These are phyloP conservation scores for Handroanthus guayacan DNA, from an alignment of 257 asterid species.

Conservation along the genomic window DNA sequence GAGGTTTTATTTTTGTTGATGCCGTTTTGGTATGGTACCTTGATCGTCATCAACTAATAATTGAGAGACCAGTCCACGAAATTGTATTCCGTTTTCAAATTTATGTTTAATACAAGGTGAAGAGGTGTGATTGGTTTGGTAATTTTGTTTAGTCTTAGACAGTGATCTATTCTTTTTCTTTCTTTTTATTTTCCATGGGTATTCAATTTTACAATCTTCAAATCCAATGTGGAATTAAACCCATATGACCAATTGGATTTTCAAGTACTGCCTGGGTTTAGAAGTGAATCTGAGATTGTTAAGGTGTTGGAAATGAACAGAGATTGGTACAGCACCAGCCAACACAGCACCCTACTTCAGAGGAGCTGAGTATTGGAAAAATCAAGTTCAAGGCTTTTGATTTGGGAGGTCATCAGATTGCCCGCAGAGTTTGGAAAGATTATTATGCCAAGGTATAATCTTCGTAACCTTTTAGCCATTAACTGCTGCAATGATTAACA, in stretches of 20 bases:
- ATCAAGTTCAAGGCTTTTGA: constrained; percentile 95
- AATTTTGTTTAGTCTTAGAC: background rate
- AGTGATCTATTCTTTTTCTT: background rate
- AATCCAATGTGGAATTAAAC: constrained; percentile 5
- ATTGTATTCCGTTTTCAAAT: background rate
- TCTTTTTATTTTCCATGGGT: background rate
- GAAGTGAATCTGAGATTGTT: constrained; percentile 32
- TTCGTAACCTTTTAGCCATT: background rate
- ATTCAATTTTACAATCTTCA: background rate
- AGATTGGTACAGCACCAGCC: constrained; percentile 98
- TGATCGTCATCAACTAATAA: background rate
- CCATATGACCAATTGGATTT: constrained; percentile 3
- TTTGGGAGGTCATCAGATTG: constrained; percentile 96
- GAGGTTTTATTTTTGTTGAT: background rate
- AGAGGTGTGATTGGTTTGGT: constrained; percentile 21
- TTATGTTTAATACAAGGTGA: background rate
- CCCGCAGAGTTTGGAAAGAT: constrained; percentile 97
- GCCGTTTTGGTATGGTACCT: background rate
- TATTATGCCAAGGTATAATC: constrained; percentile 86
- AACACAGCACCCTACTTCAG: constrained; percentile 93
- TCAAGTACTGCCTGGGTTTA: background rate
- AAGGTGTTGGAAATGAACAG: constrained; percentile 55
- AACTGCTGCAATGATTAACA: background rate
- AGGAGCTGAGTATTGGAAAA: constrained; percentile 77
- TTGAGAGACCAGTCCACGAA: background rate